Conservation (phyloP, 306 rosid genomes). For the Vigna nakashimae region DNA sequence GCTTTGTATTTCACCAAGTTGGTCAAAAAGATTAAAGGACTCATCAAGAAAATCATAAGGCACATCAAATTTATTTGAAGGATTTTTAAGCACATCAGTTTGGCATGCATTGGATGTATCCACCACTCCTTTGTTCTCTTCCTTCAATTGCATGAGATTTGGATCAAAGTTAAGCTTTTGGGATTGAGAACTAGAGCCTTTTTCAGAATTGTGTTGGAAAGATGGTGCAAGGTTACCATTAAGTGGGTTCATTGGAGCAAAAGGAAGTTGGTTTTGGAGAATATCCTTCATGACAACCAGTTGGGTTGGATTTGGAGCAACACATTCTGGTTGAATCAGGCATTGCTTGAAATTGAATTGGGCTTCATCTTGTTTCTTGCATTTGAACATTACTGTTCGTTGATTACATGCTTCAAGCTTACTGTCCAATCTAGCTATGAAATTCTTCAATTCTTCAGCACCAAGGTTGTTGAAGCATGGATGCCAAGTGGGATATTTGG, state of each 20-base stretch:
- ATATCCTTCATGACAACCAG: background rate
- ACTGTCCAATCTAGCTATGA: conserved; percentile 21
- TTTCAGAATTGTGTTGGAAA: background rate
- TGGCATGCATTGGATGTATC: background rate
- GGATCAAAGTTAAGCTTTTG: conserved; percentile 7
- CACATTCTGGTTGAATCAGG: background rate
- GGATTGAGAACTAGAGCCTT: background rate
- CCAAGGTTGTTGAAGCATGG: background rate
- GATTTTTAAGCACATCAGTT: background rate
- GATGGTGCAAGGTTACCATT: background rate
- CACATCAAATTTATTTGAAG: background rate
- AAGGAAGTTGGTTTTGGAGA: background rate
- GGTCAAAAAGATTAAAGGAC: background rate
- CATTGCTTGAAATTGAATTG: background rate
- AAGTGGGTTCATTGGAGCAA: background rate
- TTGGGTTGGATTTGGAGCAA: conserved; percentile 5
- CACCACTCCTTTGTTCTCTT: background rate
- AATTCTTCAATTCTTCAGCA: conserved; percentile 5
- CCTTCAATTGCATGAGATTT: background rate
- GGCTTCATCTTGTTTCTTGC: conserved; percentile 12
- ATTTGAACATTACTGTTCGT: conserved; percentile 17
- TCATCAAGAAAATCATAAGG: background rate
- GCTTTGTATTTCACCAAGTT: background rate
- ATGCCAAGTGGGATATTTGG: conserved; percentile 45
- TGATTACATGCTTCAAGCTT: conserved; percentile 34